Percentiles rank a stretch among this genome's conserved stretches.
phyloP scores from a whole-genome alignment of 2,329 filamentous ascomycete species.

The Colletotrichum agaves region DNA sequence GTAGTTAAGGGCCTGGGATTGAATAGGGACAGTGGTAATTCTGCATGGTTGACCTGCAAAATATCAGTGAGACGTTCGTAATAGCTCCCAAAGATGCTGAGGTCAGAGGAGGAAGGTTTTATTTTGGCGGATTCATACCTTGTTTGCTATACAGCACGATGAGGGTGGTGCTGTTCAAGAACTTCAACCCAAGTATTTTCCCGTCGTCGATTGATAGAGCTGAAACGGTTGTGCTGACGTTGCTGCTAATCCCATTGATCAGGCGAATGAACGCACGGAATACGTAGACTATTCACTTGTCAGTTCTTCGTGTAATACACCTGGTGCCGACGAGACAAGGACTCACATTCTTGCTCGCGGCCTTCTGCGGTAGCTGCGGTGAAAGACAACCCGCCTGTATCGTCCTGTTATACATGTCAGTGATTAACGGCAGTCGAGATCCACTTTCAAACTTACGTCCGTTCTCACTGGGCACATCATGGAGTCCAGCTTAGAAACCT shows the following conservation, averaged over 20 bases:
- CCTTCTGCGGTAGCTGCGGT: conserved; percentile 55
- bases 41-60: conserved; percentile 42
- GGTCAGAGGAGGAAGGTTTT: not conserved
- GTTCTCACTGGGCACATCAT: conserved; percentile 58
- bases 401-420: conserved; percentile 42
- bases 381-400: conserved; percentile 50
- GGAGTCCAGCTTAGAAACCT: conserved; percentile 65
- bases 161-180: conserved; percentile 70
- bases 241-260: conserved; percentile 68
- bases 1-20: conserved; percentile 50
- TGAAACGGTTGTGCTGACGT: conserved; percentile 51
- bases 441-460: conserved; percentile 45
- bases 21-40: conserved; percentile 51
- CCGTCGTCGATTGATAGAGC: conserved; percentile 54
- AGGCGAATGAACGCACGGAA: conserved; percentile 65
- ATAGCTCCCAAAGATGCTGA: not conserved
- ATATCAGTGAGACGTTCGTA: not conserved
- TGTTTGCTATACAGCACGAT: conserved; percentile 65
- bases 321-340: conserved; percentile 41
- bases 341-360: conserved; percentile 47
- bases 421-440: not conserved
- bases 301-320: conserved; percentile 42
- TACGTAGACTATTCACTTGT: conserved; percentile 57
- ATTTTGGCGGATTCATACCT: conserved; percentile 44
- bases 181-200: conserved; percentile 71